Evolutionary conservation across 139 green algal genomes (phyloP).

Genomic region (Chlamydomonas sp.): DNA sequence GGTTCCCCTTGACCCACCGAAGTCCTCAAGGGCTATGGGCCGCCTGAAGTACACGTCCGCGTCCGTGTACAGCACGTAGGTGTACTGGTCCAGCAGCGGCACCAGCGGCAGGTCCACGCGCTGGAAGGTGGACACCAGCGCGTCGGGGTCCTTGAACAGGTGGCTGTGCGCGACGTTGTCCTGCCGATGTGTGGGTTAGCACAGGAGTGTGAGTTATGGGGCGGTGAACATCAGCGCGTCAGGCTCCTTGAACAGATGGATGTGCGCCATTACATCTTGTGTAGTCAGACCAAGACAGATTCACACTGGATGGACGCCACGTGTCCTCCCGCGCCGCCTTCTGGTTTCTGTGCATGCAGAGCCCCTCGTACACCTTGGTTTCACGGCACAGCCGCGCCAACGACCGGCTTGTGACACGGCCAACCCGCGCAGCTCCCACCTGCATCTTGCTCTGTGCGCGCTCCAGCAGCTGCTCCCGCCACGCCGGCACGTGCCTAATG

Average conservation of each 20-base stretch:
- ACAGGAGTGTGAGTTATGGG: too few species aligned
- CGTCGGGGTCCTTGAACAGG: background rate
- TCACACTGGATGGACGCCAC: too few species aligned
- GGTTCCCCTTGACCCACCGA: background rate
- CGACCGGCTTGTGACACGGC: too few species aligned
- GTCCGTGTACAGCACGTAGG: conserved; percentile 47
- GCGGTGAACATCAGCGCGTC: background rate
- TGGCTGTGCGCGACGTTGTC: background rate
- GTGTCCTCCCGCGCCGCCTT: too few species aligned
- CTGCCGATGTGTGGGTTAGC: too few species aligned
- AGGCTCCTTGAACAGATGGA: background rate
- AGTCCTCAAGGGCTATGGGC: conserved; percentile 18
- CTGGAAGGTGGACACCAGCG: background rate
- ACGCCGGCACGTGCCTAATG: conserved; percentile 34
- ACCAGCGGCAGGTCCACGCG: conserved; percentile 35
- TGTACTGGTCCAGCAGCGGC: background rate
- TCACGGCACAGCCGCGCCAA: too few species aligned
- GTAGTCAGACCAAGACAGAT: too few species aligned
- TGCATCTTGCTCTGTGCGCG: background rate
- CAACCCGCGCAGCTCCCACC: background rate
- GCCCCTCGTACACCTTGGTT: too few species aligned
- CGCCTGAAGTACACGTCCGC: conserved; percentile 40
- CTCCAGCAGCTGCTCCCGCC: conserved; percentile 24
- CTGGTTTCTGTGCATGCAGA: too few species aligned
- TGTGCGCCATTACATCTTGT: background rate